phyloP scores from a whole-genome alignment of 768 basidiomycete species.

The Mycena crocata region DNA sequence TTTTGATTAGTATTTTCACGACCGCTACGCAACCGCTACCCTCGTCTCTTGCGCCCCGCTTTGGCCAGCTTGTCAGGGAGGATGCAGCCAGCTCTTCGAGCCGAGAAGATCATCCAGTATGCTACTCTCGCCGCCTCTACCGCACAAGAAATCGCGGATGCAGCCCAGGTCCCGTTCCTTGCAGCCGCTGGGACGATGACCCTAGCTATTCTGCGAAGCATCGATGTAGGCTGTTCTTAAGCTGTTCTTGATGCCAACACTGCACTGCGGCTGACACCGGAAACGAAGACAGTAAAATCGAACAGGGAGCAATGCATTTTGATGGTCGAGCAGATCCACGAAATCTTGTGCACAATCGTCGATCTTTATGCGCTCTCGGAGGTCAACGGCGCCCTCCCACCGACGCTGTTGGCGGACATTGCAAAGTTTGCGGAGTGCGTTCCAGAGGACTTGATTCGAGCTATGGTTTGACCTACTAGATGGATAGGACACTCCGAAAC shows the following conservation, averaged over 20 bases:
- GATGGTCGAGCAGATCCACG: conserved; percentile 7
- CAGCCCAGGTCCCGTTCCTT: neutral
- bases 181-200: neutral
- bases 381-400: neutral
- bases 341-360: neutral
- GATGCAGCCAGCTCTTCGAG: neutral
- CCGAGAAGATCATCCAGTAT: neutral
- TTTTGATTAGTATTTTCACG: too few species aligned
- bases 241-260: neutral
- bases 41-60: too few species aligned
- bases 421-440: neutral
- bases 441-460: too few species aligned
- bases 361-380: neutral
- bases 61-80: too few species aligned
- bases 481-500: too few species aligned
- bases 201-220: neutral
- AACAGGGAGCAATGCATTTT: neutral
- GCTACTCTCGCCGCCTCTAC: neutral
- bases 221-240: neutral
- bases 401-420: neutral
- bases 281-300: neutral
- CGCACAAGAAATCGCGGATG: neutral
- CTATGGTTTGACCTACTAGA: too few species aligned
- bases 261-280: neutral
- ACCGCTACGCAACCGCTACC: too few species aligned